Percentiles rank a stretch among this genome's conserved stretches.
phyloP scores from a whole-genome alignment of 352 stramenopile species.

The Globisporangium emineosum region DNA sequence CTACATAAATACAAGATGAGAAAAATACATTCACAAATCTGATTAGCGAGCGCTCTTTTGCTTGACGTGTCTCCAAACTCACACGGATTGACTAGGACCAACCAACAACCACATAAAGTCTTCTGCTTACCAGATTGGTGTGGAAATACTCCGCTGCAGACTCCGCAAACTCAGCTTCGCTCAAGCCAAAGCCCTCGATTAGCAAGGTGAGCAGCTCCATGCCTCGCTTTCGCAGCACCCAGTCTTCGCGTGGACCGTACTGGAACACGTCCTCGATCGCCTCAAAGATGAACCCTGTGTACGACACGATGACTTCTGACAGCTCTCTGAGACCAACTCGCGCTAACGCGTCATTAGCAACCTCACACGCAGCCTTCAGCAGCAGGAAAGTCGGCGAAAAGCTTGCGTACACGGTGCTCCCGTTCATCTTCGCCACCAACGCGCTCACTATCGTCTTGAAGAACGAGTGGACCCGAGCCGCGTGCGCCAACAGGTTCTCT shows the following conservation, averaged over 20 bases:
- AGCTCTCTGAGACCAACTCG: slow-evolving; percentile 24
- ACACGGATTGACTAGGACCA: too few species aligned
- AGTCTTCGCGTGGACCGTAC: slow-evolving; percentile 44
- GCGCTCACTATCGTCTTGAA: slow-evolving; percentile 34
- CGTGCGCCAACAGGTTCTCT: slow-evolving; percentile 28
- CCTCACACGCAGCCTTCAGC: slow-evolving; percentile 31
- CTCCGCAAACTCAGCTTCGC: slow-evolving; percentile 21
- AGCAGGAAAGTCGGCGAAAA: slow-evolving; percentile 53
- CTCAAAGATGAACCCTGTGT: slow-evolving; percentile 44
- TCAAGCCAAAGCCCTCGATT: slow-evolving; percentile 39
- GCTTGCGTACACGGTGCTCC: slow-evolving; percentile 34
- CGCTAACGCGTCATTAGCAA: slow-evolving; percentile 29
- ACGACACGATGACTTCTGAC: slow-evolving; percentile 32
- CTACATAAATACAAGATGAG: slow-evolving; percentile 9
- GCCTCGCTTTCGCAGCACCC: slow-evolving; percentile 48
- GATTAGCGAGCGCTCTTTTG: background rate
- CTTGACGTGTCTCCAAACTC: background rate
- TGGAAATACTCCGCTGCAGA: slow-evolving; percentile 28
- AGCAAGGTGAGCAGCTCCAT: slow-evolving; percentile 50
- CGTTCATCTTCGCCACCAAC: slow-evolving; percentile 41
- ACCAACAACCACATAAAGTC: too few species aligned
- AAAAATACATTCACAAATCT: background rate
- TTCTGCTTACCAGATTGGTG: slow-evolving; percentile 23
- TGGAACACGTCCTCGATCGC: slow-evolving; percentile 60
- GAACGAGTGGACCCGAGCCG: slow-evolving; percentile 30